Conservation (phyloP, 2,329 filamentous ascomycete genomes). For the Plenodomus biglobosus region DNA sequence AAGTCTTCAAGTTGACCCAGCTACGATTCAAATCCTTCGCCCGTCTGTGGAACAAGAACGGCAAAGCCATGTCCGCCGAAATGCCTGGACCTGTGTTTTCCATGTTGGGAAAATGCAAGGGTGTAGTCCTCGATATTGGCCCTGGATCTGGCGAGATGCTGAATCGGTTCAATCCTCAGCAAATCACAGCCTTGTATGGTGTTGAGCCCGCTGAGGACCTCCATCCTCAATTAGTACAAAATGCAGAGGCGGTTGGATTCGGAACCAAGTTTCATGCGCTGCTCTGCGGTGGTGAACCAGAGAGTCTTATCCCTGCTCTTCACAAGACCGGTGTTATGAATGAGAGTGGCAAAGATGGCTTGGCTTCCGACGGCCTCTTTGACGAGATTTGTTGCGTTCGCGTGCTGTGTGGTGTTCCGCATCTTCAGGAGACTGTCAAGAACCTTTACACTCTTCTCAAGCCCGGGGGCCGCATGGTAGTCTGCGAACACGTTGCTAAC, state of each 20-base stretch:
- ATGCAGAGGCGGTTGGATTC: conserved; percentile 48
- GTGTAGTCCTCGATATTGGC: conserved; percentile 44
- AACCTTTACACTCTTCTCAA: conserved; percentile 55
- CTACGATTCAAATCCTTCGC: conserved; percentile 40
- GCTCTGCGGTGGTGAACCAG: conserved; percentile 50
- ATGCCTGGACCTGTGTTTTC: conserved; percentile 37
- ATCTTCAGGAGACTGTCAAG: conserved; percentile 48
- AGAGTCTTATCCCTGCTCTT: conserved; percentile 50
- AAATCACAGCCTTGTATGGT: conserved; percentile 55
- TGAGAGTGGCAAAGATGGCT: conserved; percentile 19
- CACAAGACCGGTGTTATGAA: conserved; percentile 47
- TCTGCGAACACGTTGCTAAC: conserved; percentile 60
- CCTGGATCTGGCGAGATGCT: conserved; percentile 58
- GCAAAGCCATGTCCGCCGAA: conserved; percentile 40
- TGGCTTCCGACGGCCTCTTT: conserved; percentile 47
- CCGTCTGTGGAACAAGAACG: conserved; percentile 40
- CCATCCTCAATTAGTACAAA: conserved; percentile 48
- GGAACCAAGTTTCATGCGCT: conserved; percentile 54
- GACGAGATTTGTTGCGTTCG: conserved; percentile 59
- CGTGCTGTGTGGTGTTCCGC: conserved; percentile 58
- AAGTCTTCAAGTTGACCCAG: conserved; percentile 32
- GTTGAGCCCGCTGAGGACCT: conserved; percentile 56
- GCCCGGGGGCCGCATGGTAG: conserved; percentile 57
- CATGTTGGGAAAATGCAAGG: conserved; percentile 33
- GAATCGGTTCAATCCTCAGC: conserved; percentile 46